Evolutionary conservation across 2,329 filamentous ascomycete genomes (phyloP).

Genomic region (Cordyceps militaris): DNA sequence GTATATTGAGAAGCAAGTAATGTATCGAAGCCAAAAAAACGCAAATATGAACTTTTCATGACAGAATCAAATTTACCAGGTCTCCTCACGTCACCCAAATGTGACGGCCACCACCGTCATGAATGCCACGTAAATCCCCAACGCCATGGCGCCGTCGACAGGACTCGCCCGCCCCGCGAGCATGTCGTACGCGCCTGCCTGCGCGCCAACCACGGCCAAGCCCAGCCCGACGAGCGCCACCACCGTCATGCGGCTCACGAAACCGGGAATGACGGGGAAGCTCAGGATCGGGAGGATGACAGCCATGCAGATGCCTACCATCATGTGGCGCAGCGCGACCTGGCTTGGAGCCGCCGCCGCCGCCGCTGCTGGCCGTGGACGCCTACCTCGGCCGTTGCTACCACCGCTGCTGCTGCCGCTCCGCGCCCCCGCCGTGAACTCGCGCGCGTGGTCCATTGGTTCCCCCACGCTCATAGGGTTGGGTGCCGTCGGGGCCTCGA

Average conservation of each 20-base stretch:
- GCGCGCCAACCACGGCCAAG: constrained; percentile 27
- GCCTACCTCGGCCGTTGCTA: not conserved
- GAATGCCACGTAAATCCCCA: constrained; percentile 6
- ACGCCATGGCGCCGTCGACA: constrained; percentile 10
- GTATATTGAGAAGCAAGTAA: too few species aligned
- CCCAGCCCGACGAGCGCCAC: constrained; percentile 45
- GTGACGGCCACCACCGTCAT: constrained; percentile 10
- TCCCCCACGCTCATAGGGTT: not conserved
- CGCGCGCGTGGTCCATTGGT: not conserved
- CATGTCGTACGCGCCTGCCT: constrained; percentile 19
- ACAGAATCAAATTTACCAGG: not conserved
- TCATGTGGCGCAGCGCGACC: constrained; percentile 5
- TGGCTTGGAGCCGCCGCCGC: too few species aligned
- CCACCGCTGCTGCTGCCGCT: not conserved
- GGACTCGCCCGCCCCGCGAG: constrained; percentile 16
- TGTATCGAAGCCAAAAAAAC: too few species aligned
- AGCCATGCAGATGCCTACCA: constrained; percentile 20
- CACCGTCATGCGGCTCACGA: constrained; percentile 50
- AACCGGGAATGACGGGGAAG: constrained; percentile 50
- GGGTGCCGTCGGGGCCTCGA: constrained; percentile 1
- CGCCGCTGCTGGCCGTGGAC: not conserved
- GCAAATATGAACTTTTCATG: too few species aligned
- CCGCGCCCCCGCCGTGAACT: not conserved
- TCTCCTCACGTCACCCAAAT: constrained; percentile 11
- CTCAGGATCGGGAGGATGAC: constrained; percentile 52